These are phyloP conservation scores for Acrocalymma vagum DNA, from an alignment of 2,329 filamentous ascomycete species.

Conservation along the genomic window DNA sequence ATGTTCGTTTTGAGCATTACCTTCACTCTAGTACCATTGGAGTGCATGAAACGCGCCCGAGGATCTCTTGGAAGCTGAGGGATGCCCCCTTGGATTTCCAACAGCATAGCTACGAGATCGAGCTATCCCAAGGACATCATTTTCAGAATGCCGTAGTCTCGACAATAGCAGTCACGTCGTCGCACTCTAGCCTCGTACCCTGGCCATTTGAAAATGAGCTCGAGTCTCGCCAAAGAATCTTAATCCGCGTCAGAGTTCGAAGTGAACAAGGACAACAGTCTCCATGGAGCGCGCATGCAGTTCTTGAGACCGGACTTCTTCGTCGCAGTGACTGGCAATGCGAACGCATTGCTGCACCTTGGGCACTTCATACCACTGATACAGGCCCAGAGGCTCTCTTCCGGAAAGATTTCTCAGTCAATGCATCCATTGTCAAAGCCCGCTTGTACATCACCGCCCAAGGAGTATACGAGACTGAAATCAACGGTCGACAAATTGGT, in stretches of 20 bases:
- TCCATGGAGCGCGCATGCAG: not conserved
- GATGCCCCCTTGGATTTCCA: not conserved
- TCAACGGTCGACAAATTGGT: constrained; percentile 15
- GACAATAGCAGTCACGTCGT: not conserved
- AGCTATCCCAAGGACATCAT: no score
- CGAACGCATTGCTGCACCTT: constrained; percentile 2
- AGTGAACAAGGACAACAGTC: not conserved
- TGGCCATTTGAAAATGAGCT: constrained; percentile 1
- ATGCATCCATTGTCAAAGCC: no score
- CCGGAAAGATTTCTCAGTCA: not conserved
- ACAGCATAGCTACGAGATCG: no score
- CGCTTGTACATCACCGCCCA: constrained; percentile 20
- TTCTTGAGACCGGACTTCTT: constrained; percentile 3
- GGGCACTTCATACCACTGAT: not conserved
- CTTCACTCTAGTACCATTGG: constrained; percentile 1
- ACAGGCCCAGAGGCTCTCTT: not conserved
- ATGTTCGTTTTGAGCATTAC: constrained; percentile 4
- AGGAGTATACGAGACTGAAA: constrained; percentile 14
- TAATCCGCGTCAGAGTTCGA: not conserved
- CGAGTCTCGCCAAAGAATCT: constrained; percentile 1
- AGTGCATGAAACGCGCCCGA: not conserved
- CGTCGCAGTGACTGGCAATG: not conserved
- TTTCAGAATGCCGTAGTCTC: no score
- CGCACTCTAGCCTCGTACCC: not conserved
- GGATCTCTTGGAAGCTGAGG: constrained; percentile 1